These are phyloP conservation scores for Ophiosphaerella narmari DNA, from an alignment of 2,329 filamentous ascomycete species.

Conservation along the genomic window DNA sequence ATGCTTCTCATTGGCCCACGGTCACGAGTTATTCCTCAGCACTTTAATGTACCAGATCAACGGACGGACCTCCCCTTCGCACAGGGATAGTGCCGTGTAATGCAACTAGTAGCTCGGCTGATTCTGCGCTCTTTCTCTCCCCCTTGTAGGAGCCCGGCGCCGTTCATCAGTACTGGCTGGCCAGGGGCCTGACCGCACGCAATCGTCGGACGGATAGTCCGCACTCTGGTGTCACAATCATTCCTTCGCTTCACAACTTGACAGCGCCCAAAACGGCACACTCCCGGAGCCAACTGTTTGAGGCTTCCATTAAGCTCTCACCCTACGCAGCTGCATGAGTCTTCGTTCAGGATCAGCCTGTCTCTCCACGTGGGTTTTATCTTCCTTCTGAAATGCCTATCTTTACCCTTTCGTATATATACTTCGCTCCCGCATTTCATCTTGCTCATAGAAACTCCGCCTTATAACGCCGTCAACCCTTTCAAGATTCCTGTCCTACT, in stretches of 20 bases:
- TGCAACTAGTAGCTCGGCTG: conserved; percentile 35
- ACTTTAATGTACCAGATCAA: conserved; percentile 32
- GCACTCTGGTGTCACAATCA: conserved; percentile 41
- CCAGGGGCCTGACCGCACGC: conserved; percentile 34
- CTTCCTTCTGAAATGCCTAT: conserved; percentile 34
- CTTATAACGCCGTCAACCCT: neutral
- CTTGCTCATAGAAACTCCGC: conserved; percentile 8
- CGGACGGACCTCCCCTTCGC: conserved; percentile 32
- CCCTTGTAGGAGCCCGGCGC: conserved; percentile 31
- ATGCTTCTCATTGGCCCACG: conserved; percentile 26
- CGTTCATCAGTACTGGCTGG: conserved; percentile 32
- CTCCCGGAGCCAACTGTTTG: conserved; percentile 47
- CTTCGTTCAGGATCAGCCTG: conserved; percentile 40
- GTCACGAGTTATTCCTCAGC: conserved; percentile 18
- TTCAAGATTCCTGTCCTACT: conserved; percentile 1
- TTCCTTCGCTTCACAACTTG: conserved; percentile 44
- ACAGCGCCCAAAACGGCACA: conserved; percentile 46
- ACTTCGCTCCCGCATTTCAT: conserved; percentile 26
- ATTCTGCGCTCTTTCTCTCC: conserved; percentile 27
- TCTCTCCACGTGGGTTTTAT: conserved; percentile 43
- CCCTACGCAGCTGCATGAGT: conserved; percentile 42
- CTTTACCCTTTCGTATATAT: conserved; percentile 39
- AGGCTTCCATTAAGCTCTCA: conserved; percentile 43
- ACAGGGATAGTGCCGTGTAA: conserved; percentile 35
- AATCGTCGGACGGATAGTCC: conserved; percentile 35